phyloP scores from a whole-genome alignment of 1,139 yeast species.

The Lizanozyma gosingica region DNA sequence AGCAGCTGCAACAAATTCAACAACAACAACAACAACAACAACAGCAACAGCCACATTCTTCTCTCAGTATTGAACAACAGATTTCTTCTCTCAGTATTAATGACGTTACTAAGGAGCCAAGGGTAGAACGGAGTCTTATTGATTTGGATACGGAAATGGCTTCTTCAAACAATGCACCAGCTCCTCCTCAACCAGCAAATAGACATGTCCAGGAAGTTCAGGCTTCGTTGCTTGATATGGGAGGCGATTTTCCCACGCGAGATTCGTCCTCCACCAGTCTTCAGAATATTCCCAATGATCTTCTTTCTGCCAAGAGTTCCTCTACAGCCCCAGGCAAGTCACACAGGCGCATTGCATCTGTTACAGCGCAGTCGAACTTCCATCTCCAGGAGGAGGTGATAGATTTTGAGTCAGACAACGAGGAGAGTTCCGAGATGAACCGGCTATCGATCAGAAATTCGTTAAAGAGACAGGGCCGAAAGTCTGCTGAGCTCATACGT shows the following conservation, averaged over 20 bases:
- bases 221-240: neutral
- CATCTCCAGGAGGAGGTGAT: slow-evolving; percentile 37
- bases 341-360: neutral
- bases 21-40: neutral
- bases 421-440: slow-evolving; percentile 34
- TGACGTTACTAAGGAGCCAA: slow-evolving; percentile 31
- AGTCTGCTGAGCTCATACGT: slow-evolving; percentile 10
- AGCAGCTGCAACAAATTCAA: slow-evolving; percentile 4
- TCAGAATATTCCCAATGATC: neutral
- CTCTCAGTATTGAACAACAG: neutral
- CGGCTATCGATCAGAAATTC: slow-evolving; percentile 35
- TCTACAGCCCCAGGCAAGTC: no score
- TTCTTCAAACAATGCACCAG: neutral
- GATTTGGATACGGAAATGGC: slow-evolving; percentile 25
- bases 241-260: neutral
- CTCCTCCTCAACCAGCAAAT: neutral
- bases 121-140: slow-evolving; percentile 7
- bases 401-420: slow-evolving; percentile 43
- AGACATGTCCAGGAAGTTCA: neutral
- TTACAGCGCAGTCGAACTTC: slow-evolving; percentile 16
- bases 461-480: slow-evolving; percentile 28
- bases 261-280: neutral
- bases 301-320: no score
- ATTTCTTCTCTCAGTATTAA: slow-evolving; percentile 18
- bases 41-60: slow-evolving; percentile 1